Percentiles rank a stretch among this genome's conserved stretches.
These are phyloP conservation scores for Phytophthora hybrid DNA, from an alignment of 352 stramenopile genomes.

Conservation along the genomic window DNA sequence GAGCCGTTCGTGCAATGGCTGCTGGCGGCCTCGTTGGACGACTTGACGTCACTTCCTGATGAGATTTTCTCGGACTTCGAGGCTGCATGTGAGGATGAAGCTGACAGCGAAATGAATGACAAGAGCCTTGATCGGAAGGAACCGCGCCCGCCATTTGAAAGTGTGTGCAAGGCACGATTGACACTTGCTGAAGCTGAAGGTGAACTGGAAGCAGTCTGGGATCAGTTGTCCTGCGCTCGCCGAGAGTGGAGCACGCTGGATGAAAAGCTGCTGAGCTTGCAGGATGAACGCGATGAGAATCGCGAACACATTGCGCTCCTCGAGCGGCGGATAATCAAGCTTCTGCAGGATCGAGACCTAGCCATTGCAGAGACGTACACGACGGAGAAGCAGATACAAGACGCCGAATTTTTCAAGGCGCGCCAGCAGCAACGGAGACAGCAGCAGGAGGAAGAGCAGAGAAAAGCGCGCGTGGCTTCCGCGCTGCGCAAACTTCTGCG, in stretches of 20 bases:
- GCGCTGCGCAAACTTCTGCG: slow-evolving; percentile 28
- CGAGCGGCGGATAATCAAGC: slow-evolving; percentile 77
- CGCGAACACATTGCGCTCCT: slow-evolving; percentile 63
- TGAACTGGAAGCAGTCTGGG: slow-evolving; percentile 53
- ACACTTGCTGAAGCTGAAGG: slow-evolving; percentile 57
- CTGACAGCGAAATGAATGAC: not conserved
- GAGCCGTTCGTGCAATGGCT: slow-evolving; percentile 73
- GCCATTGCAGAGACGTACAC: slow-evolving; percentile 80
- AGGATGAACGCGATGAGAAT: slow-evolving; percentile 55
- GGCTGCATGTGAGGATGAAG: not conserved
- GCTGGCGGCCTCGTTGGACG: slow-evolving; percentile 51
- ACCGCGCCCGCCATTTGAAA: slow-evolving; percentile 19
- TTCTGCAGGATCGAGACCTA: slow-evolving; percentile 75
- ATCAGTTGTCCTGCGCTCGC: slow-evolving; percentile 56
- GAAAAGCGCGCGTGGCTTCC: slow-evolving; percentile 26
- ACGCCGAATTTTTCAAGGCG: slow-evolving; percentile 65
- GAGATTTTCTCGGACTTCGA: slow-evolving; percentile 9
- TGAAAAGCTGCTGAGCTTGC: slow-evolving; percentile 49
- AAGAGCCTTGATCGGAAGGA: slow-evolving; percentile 13
- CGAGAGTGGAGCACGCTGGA: slow-evolving; percentile 56
- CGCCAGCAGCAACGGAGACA: slow-evolving; percentile 26
- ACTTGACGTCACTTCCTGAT: slow-evolving; percentile 48
- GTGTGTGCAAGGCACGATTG: slow-evolving; percentile 28
- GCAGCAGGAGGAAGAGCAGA: slow-evolving; percentile 28
- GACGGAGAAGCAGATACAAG: slow-evolving; percentile 69